These are phyloP conservation scores for Chrysopogon serrulatus DNA, from an alignment of 176 grass and related monocot species.

Conservation along the genomic window DNA sequence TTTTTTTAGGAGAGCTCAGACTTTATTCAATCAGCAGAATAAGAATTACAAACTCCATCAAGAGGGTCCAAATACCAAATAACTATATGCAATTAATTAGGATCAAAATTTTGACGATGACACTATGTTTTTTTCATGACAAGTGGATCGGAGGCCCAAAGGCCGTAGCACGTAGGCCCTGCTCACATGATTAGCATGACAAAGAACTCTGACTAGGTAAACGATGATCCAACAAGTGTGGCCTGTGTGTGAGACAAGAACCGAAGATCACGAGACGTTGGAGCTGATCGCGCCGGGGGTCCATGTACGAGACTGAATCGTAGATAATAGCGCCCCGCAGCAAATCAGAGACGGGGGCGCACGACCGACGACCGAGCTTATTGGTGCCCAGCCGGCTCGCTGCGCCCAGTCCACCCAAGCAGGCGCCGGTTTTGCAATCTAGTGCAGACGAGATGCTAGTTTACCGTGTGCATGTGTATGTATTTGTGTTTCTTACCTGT, in stretches of 20 bases:
- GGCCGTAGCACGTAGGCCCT: background rate
- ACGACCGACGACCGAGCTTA: background rate
- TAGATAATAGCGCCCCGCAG: background rate
- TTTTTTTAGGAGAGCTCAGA: too few relatives aligned
- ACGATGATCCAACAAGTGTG: background rate
- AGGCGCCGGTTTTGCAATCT: background rate
- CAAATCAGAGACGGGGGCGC: background rate
- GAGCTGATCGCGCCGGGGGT: background rate
- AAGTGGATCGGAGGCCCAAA: conserved; percentile 1
- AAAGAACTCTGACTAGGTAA: background rate
- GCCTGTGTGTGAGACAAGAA: conserved; percentile 3
- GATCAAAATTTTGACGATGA: too few relatives aligned
- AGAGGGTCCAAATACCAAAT: too few relatives aligned
- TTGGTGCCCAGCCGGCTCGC: background rate
- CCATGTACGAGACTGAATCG: background rate
- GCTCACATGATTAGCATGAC: background rate
- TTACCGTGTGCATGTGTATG: too few relatives aligned
- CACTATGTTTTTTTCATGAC: background rate
- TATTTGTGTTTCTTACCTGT: background rate
- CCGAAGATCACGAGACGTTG: background rate
- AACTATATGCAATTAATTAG: too few relatives aligned
- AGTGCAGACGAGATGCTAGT: background rate
- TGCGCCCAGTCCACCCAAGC: background rate
- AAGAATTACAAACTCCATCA: too few relatives aligned
- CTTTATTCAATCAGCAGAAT: too few relatives aligned